A percentile compares a stretch with the other conserved stretches of the same genome.
phyloP scores from a whole-genome alignment of 2,329 filamentous ascomycete species.

The Chrysoporthe puriensis region DNA sequence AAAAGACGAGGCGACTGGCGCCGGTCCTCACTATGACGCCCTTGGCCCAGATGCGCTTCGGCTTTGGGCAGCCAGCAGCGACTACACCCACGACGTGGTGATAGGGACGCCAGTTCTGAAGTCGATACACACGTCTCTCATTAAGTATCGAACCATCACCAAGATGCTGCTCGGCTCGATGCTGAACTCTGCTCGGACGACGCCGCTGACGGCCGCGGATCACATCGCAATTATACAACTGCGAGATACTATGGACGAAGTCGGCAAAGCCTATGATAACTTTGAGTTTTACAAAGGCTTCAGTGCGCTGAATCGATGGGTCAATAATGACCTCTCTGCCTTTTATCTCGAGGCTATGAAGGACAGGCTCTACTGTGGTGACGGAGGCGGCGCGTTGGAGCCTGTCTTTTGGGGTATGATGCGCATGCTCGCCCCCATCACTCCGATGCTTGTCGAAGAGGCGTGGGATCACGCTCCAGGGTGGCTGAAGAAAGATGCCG shows the following conservation, averaged over 20 bases:
- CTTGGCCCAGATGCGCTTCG: conserved; percentile 87
- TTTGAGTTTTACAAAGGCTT: conserved; percentile 85
- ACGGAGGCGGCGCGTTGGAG: conserved; percentile 65
- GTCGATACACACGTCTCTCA: conserved; percentile 73
- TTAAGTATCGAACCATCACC: conserved; percentile 87
- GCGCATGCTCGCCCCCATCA: conserved; percentile 79
- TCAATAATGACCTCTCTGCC: conserved; percentile 81
- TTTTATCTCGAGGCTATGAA: conserved; percentile 95
- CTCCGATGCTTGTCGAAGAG: conserved; percentile 84
- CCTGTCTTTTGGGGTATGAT: conserved; percentile 73
- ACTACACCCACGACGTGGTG: conserved; percentile 86
- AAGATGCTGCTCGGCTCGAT: conserved; percentile 87
- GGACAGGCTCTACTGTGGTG: conserved; percentile 86
- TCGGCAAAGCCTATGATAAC: conserved; percentile 66
- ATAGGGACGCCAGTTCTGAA: conserved; percentile 79
- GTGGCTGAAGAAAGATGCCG: conserved; percentile 55
- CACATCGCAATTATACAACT: conserved; percentile 80
- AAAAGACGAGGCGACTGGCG: conserved; percentile 40
- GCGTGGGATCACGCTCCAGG: conserved; percentile 78
- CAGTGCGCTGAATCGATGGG: conserved; percentile 76
- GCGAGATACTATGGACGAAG: conserved; percentile 63
- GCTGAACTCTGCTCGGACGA: conserved; percentile 54
- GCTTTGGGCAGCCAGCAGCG: conserved; percentile 88
- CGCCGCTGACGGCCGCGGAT: conserved; percentile 64
- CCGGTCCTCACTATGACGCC: conserved; percentile 56